phyloP scores from a whole-genome alignment of 306 rosid species.

The Pachyrhizus erosus region DNA sequence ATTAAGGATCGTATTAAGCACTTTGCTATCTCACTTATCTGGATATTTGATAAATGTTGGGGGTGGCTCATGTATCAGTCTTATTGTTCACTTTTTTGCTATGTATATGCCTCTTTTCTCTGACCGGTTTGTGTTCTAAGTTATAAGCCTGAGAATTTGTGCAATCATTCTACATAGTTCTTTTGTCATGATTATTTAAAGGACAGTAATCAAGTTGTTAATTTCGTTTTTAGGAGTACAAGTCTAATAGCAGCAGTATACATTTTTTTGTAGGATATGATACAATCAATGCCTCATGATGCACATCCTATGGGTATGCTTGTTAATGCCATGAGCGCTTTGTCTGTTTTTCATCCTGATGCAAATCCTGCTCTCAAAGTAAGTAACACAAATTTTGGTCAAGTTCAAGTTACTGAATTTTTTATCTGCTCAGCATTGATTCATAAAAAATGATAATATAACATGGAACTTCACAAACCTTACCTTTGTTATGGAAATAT shows the following conservation, averaged over 20 bases:
- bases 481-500: background rate
- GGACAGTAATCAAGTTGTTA: background rate
- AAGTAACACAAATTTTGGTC: constrained; percentile 40
- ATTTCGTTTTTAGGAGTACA: background rate
- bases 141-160: background rate
- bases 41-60: background rate
- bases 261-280: constrained; percentile 70
- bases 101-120: background rate
- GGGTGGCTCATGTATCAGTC: constrained; percentile 6
- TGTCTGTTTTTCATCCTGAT: constrained; percentile 90
- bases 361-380: constrained; percentile 91
- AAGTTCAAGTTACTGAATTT: constrained; percentile 29
- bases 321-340: constrained; percentile 85
- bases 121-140: constrained; percentile 12
- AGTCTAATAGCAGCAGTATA: constrained; percentile 19
- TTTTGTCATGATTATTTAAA: background rate
- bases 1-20: background rate
- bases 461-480: background rate
- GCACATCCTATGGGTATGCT: constrained; percentile 98
- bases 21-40: constrained; percentile 6
- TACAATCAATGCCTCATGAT: constrained; percentile 94
- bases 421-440: constrained; percentile 20
- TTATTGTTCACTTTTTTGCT: background rate
- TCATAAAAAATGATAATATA: background rate
- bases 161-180: background rate